Percentiles rank a stretch among this genome's conserved stretches.
Conservation (phyloP, 768 basidiomycete species). For the Leccinum boreale region DNA sequence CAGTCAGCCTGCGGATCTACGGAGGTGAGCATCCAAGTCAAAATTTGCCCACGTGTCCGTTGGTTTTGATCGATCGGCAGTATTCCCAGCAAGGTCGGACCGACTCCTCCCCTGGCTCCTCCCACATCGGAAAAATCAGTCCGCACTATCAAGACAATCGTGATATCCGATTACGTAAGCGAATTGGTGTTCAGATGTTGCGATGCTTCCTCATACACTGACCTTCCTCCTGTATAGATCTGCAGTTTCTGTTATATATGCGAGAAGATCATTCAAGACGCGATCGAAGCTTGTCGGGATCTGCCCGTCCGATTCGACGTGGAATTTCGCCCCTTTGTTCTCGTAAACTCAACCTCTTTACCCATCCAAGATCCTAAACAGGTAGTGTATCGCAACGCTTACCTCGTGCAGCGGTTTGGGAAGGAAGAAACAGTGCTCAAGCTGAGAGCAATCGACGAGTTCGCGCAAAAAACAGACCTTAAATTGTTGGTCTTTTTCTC, state of each 20-base stretch:
- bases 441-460: slow-evolving; percentile 20
- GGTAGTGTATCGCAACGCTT: slow-evolving; percentile 18
- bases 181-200: neutral
- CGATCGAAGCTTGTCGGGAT: slow-evolving; percentile 30
- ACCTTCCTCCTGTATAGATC: slow-evolving; percentile 13
- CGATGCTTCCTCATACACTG: neutral
- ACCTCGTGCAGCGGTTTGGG: slow-evolving; percentile 21
- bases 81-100: slow-evolving; percentile 18
- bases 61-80: slow-evolving; percentile 6
- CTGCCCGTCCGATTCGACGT: slow-evolving; percentile 32
- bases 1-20: slow-evolving; percentile 12
- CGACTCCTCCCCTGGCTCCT: neutral
- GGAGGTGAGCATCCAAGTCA: slow-evolving; percentile 11
- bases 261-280: slow-evolving; percentile 31
- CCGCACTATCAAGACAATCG: slow-evolving; percentile 30
- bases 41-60: neutral
- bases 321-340: slow-evolving; percentile 30
- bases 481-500: slow-evolving; percentile 19
- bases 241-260: slow-evolving; percentile 38
- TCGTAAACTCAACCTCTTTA: slow-evolving; percentile 13
- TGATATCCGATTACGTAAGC: slow-evolving; percentile 32
- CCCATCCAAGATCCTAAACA: neutral
- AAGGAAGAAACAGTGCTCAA: slow-evolving; percentile 24
- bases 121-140: slow-evolving; percentile 7
- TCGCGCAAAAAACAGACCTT: slow-evolving; percentile 24